Conservation (phyloP, 805 yeast genomes). For the Ascoidea asiatica region DNA sequence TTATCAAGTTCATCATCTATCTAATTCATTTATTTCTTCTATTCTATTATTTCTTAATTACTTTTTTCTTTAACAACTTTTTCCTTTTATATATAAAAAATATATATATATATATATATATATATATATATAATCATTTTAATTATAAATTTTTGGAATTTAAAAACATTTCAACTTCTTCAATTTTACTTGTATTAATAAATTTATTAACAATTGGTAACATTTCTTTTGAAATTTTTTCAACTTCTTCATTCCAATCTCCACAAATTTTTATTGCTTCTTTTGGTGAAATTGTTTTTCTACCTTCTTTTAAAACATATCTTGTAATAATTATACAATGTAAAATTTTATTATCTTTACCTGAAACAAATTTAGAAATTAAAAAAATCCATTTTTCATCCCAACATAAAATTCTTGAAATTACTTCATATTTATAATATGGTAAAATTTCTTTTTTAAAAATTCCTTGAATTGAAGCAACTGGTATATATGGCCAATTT, state of each 20-base stretch:
- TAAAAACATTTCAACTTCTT: constrained; percentile 13
- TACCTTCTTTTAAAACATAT: constrained; percentile 68
- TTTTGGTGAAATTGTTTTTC: constrained; percentile 60
- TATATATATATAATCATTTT: too few relatives aligned
- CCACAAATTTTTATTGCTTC: constrained; percentile 46
- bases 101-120: too few relatives aligned
- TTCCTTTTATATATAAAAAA: too few relatives aligned
- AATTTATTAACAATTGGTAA: constrained; percentile 24
- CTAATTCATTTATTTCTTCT: too few relatives aligned
- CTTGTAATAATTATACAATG: constrained; percentile 53
- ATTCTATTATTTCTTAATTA: too few relatives aligned
- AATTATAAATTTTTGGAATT: too few relatives aligned
- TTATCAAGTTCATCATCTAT: too few relatives aligned
- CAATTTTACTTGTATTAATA: constrained; percentile 23
- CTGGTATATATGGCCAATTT: constrained; percentile 54
- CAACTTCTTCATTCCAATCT: constrained; percentile 37
- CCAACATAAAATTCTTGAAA: constrained; percentile 62
- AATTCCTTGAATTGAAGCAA: constrained; percentile 55
- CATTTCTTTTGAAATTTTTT: constrained; percentile 25
- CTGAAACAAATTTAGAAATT: constrained; percentile 40
- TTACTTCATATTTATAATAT: constrained; percentile 41
- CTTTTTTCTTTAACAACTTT: too few relatives aligned
- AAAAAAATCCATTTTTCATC: constrained; percentile 78
- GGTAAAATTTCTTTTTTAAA: constrained; percentile 67
- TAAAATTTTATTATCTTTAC: constrained; percentile 18